Conservation (phyloP, 2,329 filamentous ascomycete genomes). For the Fusarium staphyleae region DNA sequence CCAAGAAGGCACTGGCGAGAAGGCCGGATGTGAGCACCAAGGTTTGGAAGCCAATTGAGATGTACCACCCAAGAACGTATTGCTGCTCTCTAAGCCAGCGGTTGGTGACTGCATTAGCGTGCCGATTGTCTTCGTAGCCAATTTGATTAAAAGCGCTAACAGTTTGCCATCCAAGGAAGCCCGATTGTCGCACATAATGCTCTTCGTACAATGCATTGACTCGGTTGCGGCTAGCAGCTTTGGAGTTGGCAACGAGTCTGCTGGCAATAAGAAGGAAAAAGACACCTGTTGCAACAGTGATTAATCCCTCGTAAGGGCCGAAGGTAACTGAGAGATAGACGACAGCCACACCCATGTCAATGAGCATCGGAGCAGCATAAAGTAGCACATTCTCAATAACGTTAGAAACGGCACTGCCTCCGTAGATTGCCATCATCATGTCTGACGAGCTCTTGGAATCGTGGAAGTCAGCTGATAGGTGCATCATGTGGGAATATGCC, state of each 20-base stretch:
- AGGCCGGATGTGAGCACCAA: slow-evolving; percentile 74
- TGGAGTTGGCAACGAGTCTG: slow-evolving; percentile 59
- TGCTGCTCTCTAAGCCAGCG: slow-evolving; percentile 50
- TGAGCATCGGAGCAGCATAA: slow-evolving; percentile 64
- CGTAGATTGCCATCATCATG: slow-evolving; percentile 63
- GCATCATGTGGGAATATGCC: slow-evolving; percentile 66
- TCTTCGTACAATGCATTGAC: slow-evolving; percentile 63
- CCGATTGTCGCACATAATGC: slow-evolving; percentile 61
- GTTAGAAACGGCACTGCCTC: slow-evolving; percentile 60
- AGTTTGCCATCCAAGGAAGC: slow-evolving; percentile 66
- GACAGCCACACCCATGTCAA: slow-evolving; percentile 66
- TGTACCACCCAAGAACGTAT: slow-evolving; percentile 53
- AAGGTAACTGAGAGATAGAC: slow-evolving; percentile 66
- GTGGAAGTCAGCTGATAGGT: slow-evolving; percentile 67
- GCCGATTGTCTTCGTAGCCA: slow-evolving; percentile 61
- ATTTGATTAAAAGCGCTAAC: slow-evolving; percentile 67
- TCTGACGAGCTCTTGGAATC: slow-evolving; percentile 67
- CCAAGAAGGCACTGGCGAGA: slow-evolving; percentile 66
- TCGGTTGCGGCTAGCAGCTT: slow-evolving; percentile 57
- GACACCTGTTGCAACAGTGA: slow-evolving; percentile 64
- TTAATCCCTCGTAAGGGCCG: slow-evolving; percentile 68
- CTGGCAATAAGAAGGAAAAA: slow-evolving; percentile 63
- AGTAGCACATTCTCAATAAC: slow-evolving; percentile 66
- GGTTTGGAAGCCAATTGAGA: slow-evolving; percentile 64
- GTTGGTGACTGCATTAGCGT: slow-evolving; percentile 57